Evolutionary conservation across 2,329 filamentous ascomycete species (phyloP), one percentile per base, ranked within the genome.

Genomic region (Trichoderma afroharzianum): DNA sequence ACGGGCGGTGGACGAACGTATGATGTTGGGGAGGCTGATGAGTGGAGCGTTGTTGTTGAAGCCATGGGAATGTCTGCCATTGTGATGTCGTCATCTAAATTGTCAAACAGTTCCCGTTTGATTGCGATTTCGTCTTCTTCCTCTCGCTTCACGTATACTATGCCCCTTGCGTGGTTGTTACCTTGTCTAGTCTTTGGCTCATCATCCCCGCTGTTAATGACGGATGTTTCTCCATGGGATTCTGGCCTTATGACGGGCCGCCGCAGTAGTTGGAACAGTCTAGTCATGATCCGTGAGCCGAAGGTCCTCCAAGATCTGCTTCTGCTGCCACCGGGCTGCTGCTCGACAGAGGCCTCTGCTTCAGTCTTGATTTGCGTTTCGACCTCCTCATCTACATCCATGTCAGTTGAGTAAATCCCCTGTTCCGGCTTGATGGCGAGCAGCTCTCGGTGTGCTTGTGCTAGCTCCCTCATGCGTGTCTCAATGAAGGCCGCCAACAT

Each of bases 1-100:
- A 84, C 82, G 4, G 83, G 82, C 1, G 82, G 81, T 1, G 68
- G 72, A 6, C 78, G 79, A 6, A 77, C 76, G 63, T 80, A 81
- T 39, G 55, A 14, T 11, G 66, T 21, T 3, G 58, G 53, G 8
- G 43, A 32, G n/a, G 24, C 2, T 1, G 24, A 3, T 6, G 14
- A 28, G 24, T 30, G 9, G 6, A 30, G 18, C 28, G 28, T 28
- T 4, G 12, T 6, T 18, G 63, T 1, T 11, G 39, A 43, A 4
- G 59, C 58, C 11, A 43, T 4, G 11, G 64, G 59, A 11, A 72
- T 69, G 50, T 69, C 71, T n/a, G 50, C 18, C 71, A 72, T 72
- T 53, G 59, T 26, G 12, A 64, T 62, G 33, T 73, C 74, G 24
- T 70, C 68, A 6, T 69, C 63, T 33, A 50, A 67, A 6, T 33